Evolutionary conservation across 768 basidiomycete species (phyloP).

Genomic region (Hirschioporus abietinus): DNA sequence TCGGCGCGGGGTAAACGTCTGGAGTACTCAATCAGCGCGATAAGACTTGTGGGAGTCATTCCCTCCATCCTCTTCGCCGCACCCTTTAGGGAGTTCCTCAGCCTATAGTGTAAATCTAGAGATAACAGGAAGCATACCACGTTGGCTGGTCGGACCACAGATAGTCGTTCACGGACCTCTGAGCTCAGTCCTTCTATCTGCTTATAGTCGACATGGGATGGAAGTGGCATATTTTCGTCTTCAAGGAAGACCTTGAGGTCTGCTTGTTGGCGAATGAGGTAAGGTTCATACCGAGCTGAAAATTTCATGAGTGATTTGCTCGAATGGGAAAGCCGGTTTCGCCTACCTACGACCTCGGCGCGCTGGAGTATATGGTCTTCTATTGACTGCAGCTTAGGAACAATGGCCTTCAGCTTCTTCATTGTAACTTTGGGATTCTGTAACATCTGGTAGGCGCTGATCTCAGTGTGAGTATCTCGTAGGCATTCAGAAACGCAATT

Average conservation of each 20-base stretch:
- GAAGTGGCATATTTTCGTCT: conserved; percentile 69
- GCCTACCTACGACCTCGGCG: conserved; percentile 65
- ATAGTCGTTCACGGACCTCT: conserved; percentile 67
- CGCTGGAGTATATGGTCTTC: conserved; percentile 51
- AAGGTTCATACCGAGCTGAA: conserved; percentile 57
- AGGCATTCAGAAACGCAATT: not conserved
- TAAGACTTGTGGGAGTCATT: conserved; percentile 78
- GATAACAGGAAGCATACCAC: conserved; percentile 39
- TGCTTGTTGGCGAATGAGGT: conserved; percentile 66
- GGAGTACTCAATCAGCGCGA: conserved; percentile 63
- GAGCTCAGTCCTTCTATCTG: conserved; percentile 62
- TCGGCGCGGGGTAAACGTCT: conserved; percentile 18
- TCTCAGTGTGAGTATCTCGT: conserved; percentile 2
- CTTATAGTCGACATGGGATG: conserved; percentile 66
- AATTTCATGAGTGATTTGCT: conserved; percentile 3
- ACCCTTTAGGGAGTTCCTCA: conserved; percentile 45
- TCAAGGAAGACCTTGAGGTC: conserved; percentile 70
- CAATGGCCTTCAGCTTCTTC: conserved; percentile 31
- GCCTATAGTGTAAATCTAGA: not conserved
- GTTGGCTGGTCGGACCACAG: conserved; percentile 55
- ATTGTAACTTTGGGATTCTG: conserved; percentile 50
- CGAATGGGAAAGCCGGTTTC: not conserved
- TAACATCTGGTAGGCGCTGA: conserved; percentile 73
- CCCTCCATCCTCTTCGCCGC: conserved; percentile 91
- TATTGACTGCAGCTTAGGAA: conserved; percentile 47